phyloP scores from a whole-genome alignment of 1,284 basidiomycete species.

The Heterobasidion annosum region DNA sequence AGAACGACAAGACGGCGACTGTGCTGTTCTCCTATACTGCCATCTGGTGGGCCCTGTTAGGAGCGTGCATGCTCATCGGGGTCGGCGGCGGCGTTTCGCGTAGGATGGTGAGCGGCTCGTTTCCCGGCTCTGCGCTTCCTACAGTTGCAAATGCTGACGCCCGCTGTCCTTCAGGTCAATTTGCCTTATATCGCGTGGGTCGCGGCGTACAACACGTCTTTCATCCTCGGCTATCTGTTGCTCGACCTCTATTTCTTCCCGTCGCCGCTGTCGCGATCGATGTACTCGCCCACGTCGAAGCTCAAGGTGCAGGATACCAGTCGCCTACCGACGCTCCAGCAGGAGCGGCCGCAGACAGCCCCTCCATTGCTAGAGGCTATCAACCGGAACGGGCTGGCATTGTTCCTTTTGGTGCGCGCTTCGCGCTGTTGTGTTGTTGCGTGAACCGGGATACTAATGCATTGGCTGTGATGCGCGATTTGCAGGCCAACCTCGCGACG shows the following conservation, averaged over 20 bases:
- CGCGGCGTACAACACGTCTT: constrained; percentile 82
- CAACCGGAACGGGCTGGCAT: constrained; percentile 70
- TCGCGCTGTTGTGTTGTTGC: not conserved
- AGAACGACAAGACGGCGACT: constrained; percentile 63
- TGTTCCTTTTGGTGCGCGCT: constrained; percentile 75
- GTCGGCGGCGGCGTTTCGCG: constrained; percentile 59
- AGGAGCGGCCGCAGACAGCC: constrained; percentile 15
- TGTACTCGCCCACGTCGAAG: constrained; percentile 28
- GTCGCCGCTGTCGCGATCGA: constrained; percentile 24
- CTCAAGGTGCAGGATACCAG: constrained; percentile 22
- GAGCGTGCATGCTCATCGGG: constrained; percentile 26
- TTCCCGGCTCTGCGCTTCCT: too few species aligned
- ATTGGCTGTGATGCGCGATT: not conserved
- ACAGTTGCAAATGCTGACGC: not conserved
- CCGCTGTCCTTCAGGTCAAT: constrained; percentile 55
- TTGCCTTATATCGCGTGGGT: constrained; percentile 87
- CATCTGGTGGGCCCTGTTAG: constrained; percentile 69
- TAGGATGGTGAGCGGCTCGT: constrained; percentile 49
- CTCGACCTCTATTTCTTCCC: constrained; percentile 69
- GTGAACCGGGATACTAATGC: not conserved
- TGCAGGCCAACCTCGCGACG: constrained; percentile 80
- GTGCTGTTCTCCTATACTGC: constrained; percentile 73
- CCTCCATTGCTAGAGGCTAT: constrained; percentile 71
- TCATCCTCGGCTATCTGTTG: constrained; percentile 75
- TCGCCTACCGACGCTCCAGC: constrained; percentile 2